phyloP scores from a whole-genome alignment of 78 protist genomes.

The Mastigamoeba balamuthi region DNA sequence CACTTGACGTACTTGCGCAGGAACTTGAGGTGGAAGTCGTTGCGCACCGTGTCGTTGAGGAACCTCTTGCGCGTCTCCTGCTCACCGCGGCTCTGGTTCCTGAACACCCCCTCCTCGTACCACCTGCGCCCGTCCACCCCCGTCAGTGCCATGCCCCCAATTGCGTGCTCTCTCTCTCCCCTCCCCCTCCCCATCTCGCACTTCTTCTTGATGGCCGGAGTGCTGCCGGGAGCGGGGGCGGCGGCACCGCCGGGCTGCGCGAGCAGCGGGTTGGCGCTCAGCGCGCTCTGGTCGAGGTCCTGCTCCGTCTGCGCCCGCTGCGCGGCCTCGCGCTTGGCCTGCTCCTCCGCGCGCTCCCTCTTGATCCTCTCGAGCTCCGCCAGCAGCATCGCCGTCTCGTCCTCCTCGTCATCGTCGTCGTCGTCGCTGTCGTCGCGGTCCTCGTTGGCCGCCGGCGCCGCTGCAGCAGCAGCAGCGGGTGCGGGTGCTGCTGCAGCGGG shows the following conservation, averaged over 20 bases:
- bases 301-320: not conserved
- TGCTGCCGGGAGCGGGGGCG: not conserved
- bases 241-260: not conserved
- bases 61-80: conserved; percentile 25
- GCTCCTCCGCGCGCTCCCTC: conserved; percentile 53
- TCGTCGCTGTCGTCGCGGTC: not conserved
- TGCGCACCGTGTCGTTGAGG: conserved; percentile 82
- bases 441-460: not conserved
- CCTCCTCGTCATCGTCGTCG: conserved; percentile 15
- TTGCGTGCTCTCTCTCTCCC: not conserved
- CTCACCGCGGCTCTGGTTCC: conserved; percentile 52
- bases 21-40: conserved; percentile 78
- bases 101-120: conserved; percentile 75
- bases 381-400: conserved; percentile 48
- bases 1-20: conserved; percentile 61
- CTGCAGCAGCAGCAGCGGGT: not conserved
- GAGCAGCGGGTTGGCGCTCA: conserved; percentile 57
- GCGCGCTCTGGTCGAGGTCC: conserved; percentile 1
- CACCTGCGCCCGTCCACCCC: conserved; percentile 16
- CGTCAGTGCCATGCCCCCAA: not conserved
- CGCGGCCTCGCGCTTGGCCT: conserved; percentile 1
- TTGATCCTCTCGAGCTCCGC: conserved; percentile 48
- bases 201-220: not conserved
- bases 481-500: not conserved
- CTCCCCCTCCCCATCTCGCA: not conserved